phyloP scores from a whole-genome alignment of 2,329 filamentous ascomycete genomes.

The Drechslerella stenobrocha region DNA sequence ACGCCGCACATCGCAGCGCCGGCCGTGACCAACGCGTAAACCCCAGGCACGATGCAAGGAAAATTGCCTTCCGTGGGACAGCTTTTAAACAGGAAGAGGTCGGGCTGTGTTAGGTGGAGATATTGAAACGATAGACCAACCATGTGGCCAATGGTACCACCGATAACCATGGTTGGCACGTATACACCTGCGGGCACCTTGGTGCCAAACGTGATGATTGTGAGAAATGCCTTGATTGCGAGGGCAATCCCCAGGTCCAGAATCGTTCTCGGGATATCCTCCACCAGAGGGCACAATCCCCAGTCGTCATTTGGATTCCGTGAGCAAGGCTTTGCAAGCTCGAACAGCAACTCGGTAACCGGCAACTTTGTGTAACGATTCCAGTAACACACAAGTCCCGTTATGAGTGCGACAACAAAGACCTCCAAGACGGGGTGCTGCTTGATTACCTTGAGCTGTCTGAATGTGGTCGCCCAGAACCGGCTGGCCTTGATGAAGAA shows the following conservation, averaged over 20 bases:
- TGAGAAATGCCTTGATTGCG: slow-evolving; percentile 84
- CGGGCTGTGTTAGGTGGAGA: slow-evolving; percentile 60
- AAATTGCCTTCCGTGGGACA: slow-evolving; percentile 73
- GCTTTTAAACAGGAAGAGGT: slow-evolving; percentile 71
- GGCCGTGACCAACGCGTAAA: slow-evolving; percentile 83
- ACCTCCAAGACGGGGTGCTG: slow-evolving; percentile 83
- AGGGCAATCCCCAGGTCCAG: slow-evolving; percentile 74
- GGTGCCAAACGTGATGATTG: slow-evolving; percentile 56
- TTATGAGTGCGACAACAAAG: slow-evolving; percentile 79
- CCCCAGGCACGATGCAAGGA: slow-evolving; percentile 90
- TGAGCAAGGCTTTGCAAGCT: slow-evolving; percentile 85
- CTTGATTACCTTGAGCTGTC: slow-evolving; percentile 78
- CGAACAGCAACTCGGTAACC: slow-evolving; percentile 86
- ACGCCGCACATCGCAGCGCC: slow-evolving; percentile 98
- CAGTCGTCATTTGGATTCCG: slow-evolving; percentile 67
- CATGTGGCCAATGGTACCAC: slow-evolving; percentile 84
- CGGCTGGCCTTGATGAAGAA: slow-evolving; percentile 95
- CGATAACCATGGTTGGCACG: slow-evolving; percentile 97
- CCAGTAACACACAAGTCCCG: slow-evolving; percentile 87
- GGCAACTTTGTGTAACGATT: slow-evolving; percentile 85
- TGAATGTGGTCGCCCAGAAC: slow-evolving; percentile 85
- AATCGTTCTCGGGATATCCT: slow-evolving; percentile 79
- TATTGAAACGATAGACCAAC: slow-evolving; percentile 50
- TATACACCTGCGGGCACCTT: slow-evolving; percentile 95
- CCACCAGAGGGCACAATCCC: slow-evolving; percentile 75